phyloP scores from a whole-genome alignment of 2,329 filamentous ascomycete genomes.

The Sporothrix dimorphospora region DNA sequence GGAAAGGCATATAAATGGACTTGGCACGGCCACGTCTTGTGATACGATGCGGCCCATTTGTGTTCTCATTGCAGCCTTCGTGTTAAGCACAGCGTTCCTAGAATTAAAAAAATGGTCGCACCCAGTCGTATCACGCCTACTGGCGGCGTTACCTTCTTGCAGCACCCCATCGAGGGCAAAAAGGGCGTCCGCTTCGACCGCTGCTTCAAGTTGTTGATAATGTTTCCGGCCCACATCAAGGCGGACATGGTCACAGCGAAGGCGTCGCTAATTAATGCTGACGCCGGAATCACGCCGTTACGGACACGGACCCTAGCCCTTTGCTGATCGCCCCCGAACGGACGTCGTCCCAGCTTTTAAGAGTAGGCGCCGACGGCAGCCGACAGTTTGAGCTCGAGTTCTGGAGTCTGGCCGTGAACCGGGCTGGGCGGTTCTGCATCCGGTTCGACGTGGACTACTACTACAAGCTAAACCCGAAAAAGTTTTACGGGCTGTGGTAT shows the following conservation, averaged over 20 bases:
- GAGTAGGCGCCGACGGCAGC: not conserved
- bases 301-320: not conserved
- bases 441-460: conserved; percentile 10
- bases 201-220: not conserved
- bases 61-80: too few relatives aligned
- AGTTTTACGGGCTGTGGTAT: not conserved
- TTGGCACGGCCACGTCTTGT: too few relatives aligned
- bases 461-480: not conserved
- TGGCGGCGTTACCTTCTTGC: not conserved
- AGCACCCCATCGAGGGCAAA: conserved; percentile 1
- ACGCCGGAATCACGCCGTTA: not conserved
- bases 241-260: conserved; percentile 19
- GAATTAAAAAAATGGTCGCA: not conserved
- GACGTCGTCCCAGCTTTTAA: not conserved
- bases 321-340: not conserved
- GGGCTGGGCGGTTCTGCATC: not conserved
- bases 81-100: not conserved
- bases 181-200: not conserved
- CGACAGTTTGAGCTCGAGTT: conserved; percentile 18
- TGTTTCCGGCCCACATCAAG: not conserved
- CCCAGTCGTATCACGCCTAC: conserved; percentile 5
- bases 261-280: not conserved
- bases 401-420: conserved; percentile 5
- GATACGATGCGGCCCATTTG: too few relatives aligned
- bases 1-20: too few relatives aligned